A percentile compares a stretch with the other conserved stretches of the same genome.
phyloP scores from a whole-genome alignment of 129 eudicot genomes.

The Chrysanthemum lavandulifolium region DNA sequence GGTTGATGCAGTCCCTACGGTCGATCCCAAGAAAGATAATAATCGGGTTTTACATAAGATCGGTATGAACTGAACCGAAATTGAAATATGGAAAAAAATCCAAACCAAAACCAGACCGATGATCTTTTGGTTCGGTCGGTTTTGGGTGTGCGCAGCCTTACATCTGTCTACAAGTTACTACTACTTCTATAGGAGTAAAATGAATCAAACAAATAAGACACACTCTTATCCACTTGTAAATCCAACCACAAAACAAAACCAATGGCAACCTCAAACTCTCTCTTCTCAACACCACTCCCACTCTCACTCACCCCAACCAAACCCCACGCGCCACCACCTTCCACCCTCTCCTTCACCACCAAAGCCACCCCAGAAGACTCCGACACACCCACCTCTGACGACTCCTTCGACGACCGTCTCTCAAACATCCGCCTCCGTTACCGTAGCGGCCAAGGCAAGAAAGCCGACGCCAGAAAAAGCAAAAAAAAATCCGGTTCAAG shows the following conservation, averaged over 20 bases:
- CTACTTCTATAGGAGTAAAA: no score
- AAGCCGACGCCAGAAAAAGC: conserved; percentile 69
- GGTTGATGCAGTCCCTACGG: no score
- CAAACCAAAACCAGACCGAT: no score
- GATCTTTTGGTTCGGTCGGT: no score
- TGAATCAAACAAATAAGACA: no score
- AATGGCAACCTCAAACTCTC: conserved; percentile 47
- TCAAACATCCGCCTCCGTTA: conserved; percentile 68
- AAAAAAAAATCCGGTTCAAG: conserved; percentile 41
- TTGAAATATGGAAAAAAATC: no score
- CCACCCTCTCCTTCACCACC: conserved; percentile 29
- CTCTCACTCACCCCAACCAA: conserved; percentile 25
- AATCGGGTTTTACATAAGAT: no score
- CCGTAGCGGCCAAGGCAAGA: conserved; percentile 79
- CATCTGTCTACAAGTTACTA: no score
- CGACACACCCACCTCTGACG: conserved; percentile 29
- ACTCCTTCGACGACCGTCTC: conserved; percentile 65
- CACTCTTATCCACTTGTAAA: conserved; percentile 15
- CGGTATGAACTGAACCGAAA: no score
- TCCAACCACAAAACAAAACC: conserved; percentile 39
- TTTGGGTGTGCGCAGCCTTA: no score
- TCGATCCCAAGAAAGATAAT: no score
- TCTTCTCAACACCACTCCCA: conserved; percentile 44
- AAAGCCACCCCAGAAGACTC: conserved; percentile 46
- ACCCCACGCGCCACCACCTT: conserved; percentile 36